Conservation (phyloP, 768 basidiomycete genomes). For the Russula compacta region DNA sequence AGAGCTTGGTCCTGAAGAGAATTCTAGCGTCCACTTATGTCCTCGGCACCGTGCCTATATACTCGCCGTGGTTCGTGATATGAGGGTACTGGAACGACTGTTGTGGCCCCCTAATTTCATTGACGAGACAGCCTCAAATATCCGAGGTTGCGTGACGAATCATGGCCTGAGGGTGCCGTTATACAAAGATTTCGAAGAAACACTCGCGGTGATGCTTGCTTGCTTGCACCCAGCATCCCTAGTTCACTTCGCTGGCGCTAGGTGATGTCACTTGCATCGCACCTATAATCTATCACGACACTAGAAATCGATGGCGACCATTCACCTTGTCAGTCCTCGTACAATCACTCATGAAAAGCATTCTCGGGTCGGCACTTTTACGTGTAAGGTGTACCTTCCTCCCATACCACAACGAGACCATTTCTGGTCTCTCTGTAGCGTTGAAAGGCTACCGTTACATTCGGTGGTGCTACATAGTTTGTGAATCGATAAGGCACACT, state of each 20-base stretch:
- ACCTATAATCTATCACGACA: background rate
- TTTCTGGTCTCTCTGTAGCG: background rate
- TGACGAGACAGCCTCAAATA: background rate
- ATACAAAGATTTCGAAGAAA: background rate
- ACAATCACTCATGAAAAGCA: background rate
- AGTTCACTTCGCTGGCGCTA: background rate
- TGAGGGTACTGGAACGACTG: background rate
- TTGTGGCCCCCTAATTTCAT: background rate
- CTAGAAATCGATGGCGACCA: background rate
- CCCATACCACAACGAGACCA: background rate
- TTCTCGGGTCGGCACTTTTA: background rate
- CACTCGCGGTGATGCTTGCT: background rate
- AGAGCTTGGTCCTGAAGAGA: too few relatives aligned
- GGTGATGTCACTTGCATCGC: background rate
- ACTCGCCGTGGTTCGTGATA: background rate
- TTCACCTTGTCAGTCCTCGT: background rate
- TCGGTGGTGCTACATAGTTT: background rate
- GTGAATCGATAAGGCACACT: background rate
- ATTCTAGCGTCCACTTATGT: background rate
- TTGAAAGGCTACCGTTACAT: background rate
- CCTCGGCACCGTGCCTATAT: background rate
- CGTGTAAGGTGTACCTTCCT: background rate
- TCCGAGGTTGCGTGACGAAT: background rate
- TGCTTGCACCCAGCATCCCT: background rate
- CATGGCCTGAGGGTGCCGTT: background rate